Evolutionary conservation across 2,329 filamentous ascomycete genomes (phyloP), one percentile per base, ranked within the genome.

Genomic region (Hymenoscyphus linearis): DNA sequence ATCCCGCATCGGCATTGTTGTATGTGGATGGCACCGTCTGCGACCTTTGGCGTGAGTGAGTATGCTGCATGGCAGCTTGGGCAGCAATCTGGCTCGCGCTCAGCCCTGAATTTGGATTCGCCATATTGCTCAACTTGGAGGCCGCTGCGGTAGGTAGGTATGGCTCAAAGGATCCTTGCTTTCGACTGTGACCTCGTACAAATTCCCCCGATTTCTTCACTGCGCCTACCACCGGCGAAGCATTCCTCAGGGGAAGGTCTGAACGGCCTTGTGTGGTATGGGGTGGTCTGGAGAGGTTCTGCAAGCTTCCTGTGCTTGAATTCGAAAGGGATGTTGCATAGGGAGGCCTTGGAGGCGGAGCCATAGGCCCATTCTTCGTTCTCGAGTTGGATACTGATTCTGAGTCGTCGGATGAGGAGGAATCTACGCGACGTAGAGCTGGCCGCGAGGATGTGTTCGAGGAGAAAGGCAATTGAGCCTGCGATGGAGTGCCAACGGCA

Each of bases 11-110:
- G 18, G 5, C 22, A 47, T 47, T 47, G 26, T 61, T 55, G 27
- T 71, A 65, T 34, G 64, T 83, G 18, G 83, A 80, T 5, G 89
- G 86, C 9, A 89, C 85, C 0, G 89, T 91, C 73, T 90, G 87
- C 14, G 89, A 92, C 58, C 89, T 83, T 72, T 91, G 89, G 22
- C 90, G 80, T 53, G 66, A 69, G 61, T 73, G 71, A 14, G 79
- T 78, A 69, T 87, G 83, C 36, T 84, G 83, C 77, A 90, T 85
- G 70, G 90, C 90, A 10, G 89, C 86, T 74, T 92, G 89, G 18
- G 89, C 89, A 44, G 90, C 90, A 65, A 92, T 91, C 73, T 91
- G 87, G 74, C 88, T 91, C n/a, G 89, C 85, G 75, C 76, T 75
- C 74, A 85, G 69, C 36, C 72, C 73, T 6, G 73, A 71, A 73